Evolutionary conservation across 768 basidiomycete species (phyloP).

Genomic region (Hemileccinum rubropunctum): DNA sequence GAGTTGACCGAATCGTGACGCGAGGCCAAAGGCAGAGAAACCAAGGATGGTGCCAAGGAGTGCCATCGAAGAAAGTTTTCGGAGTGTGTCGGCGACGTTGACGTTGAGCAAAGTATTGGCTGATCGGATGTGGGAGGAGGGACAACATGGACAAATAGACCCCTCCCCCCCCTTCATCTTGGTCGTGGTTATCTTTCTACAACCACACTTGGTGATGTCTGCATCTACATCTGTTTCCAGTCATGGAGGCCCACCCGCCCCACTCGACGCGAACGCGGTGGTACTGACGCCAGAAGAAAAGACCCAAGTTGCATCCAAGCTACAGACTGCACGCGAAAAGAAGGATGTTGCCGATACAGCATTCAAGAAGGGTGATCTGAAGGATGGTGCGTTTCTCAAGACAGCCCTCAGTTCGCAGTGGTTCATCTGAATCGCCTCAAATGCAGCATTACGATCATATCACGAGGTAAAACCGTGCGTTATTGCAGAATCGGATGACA

Average conservation of each 20-base stretch:
- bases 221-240: conserved; percentile 5
- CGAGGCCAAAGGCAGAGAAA: conserved; percentile 80
- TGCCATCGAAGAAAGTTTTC: conserved; percentile 43
- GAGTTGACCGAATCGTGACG: conserved; percentile 81
- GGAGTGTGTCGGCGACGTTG: conserved; percentile 8
- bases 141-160: conserved; percentile 27
- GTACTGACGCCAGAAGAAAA: conserved; percentile 16
- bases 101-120: neutral
- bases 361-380: conserved; percentile 62
- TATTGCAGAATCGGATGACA: neutral
- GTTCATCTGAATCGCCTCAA: neutral
- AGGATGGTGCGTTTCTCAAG: conserved; percentile 46
- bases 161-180: conserved; percentile 1
- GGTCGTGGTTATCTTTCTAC: neutral
- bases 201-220: conserved; percentile 15
- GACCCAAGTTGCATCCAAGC: conserved; percentile 43
- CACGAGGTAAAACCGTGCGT: conserved; percentile 53
- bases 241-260: neutral
- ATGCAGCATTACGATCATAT: conserved; percentile 64
- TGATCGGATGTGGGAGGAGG: conserved; percentile 12
- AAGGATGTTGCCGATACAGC: conserved; percentile 66
- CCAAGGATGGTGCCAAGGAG: conserved; percentile 70
- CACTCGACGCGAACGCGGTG: conserved; percentile 22
- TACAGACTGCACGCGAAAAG: conserved; percentile 61
- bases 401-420: neutral